Evolutionary conservation across 192 early-diverging fungal genomes (phyloP).

Genomic region (Phycomyces nitens): DNA sequence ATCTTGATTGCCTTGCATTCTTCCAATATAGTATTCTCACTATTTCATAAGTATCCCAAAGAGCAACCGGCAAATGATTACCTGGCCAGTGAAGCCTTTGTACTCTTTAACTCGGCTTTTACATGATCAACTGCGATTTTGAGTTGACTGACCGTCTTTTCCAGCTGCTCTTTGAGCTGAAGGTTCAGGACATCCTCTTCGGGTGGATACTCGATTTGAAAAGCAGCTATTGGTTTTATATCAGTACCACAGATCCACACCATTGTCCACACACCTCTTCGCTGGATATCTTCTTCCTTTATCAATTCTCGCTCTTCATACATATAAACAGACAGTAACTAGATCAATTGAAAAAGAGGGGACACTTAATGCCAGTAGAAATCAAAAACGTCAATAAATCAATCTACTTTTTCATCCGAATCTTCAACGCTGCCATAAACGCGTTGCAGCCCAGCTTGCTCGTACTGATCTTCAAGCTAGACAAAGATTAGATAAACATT

Average conservation of each 20-base stretch:
- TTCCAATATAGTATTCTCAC: not conserved
- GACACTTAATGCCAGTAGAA: no score
- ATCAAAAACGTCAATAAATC: not conserved
- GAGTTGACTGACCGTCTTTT: not conserved
- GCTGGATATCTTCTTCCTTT: not conserved
- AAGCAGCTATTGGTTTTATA: not conserved
- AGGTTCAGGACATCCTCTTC: not conserved
- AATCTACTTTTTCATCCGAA: not conserved
- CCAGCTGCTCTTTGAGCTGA: constrained; percentile 1
- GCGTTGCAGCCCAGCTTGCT: not conserved
- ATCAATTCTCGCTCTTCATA: constrained; percentile 4
- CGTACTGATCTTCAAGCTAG: not conserved
- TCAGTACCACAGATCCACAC: no score
- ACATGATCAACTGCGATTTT: not conserved
- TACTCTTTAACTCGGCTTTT: not conserved
- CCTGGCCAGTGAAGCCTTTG: not conserved
- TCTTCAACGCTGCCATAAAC: not conserved
- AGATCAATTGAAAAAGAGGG: no score
- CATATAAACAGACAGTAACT: not conserved
- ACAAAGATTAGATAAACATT: no score
- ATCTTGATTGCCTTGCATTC: not conserved
- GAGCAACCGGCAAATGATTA: no score
- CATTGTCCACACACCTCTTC: no score
- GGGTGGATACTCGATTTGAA: not conserved
- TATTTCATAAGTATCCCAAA: no score